Conservation (phyloP, 2,329 filamentous ascomycete species). For the Microcyclospora tardicrescens region DNA sequence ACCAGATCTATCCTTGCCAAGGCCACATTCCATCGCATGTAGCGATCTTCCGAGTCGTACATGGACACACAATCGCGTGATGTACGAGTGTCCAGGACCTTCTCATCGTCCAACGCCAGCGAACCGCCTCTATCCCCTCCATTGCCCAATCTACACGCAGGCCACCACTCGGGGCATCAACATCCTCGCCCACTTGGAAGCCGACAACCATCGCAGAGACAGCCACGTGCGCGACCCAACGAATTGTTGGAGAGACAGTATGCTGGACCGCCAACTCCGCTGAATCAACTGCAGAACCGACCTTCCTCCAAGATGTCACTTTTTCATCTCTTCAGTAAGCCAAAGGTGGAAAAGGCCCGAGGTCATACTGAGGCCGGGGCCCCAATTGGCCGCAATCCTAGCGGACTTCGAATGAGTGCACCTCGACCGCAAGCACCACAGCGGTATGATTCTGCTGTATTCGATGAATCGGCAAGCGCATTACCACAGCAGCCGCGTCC, state of each 20-base stretch:
- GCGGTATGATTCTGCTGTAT: background rate
- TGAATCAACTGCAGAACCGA: conserved; percentile 4
- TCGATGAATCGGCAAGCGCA: background rate
- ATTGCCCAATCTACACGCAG: too few species aligned
- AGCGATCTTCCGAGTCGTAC: too few species aligned
- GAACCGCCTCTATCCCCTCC: too few species aligned
- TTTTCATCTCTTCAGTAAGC: conserved; percentile 37
- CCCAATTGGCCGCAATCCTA: conserved; percentile 3
- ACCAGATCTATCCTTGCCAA: too few species aligned
- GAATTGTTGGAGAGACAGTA: conserved; percentile 9
- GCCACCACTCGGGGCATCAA: too few species aligned
- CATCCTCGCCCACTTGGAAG: too few species aligned
- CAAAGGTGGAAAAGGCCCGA: conserved; percentile 35
- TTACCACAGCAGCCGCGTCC: background rate
- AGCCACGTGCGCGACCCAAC: conserved; percentile 8
- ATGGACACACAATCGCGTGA: too few species aligned
- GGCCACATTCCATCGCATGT: too few species aligned
- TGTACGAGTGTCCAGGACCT: too few species aligned
- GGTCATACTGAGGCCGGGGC: conserved; percentile 29
- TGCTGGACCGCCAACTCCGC: conserved; percentile 9
- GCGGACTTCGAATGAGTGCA: background rate
- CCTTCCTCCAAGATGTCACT: conserved; percentile 31
- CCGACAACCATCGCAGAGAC: conserved; percentile 5
- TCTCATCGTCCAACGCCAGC: too few species aligned
- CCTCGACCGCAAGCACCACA: background rate